These are phyloP conservation scores for Cystofilobasidium bisporidii DNA, from an alignment of 768 basidiomycete genomes.

Conservation along the genomic window DNA sequence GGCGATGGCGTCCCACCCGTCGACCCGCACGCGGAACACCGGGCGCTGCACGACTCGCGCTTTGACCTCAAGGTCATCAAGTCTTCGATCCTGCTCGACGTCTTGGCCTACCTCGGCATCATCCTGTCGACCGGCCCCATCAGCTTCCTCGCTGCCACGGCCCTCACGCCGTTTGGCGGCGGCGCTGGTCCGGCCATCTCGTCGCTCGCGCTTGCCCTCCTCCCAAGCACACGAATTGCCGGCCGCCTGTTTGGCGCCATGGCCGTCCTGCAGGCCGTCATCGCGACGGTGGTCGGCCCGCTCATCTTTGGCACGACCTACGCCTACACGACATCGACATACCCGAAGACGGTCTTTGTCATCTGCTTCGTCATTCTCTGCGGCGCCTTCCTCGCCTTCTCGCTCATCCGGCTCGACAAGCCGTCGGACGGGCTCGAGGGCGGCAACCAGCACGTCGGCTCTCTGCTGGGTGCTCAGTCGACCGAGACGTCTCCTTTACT, in stretches of 20 bases:
- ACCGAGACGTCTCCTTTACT: not conserved
- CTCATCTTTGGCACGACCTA: constrained; percentile 60
- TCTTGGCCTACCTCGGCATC: constrained; percentile 49
- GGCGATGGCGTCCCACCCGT: not conserved
- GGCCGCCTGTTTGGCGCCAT: constrained; percentile 73
- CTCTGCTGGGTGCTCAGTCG: no score
- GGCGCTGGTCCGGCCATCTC: constrained; percentile 61
- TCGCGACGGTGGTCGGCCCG: constrained; percentile 34
- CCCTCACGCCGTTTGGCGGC: constrained; percentile 51
- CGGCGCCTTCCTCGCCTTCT: constrained; percentile 42
- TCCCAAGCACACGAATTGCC: constrained; percentile 49
- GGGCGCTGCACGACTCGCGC: constrained; percentile 34
- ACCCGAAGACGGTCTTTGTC: constrained; percentile 60
- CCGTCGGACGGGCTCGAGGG: not conserved
- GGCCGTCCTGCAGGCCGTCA: constrained; percentile 59
- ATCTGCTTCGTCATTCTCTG: constrained; percentile 52
- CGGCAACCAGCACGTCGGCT: not conserved
- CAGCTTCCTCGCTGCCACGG: constrained; percentile 49
- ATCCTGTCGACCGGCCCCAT: constrained; percentile 45
- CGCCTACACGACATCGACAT: constrained; percentile 53
- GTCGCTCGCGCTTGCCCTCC: constrained; percentile 61
- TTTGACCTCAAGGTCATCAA: constrained; percentile 67
- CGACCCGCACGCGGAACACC: not conserved
- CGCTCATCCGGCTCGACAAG: constrained; percentile 18
- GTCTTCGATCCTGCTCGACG: constrained; percentile 52